Percentiles rank a stretch among this genome's conserved stretches.
Evolutionary conservation across 2,329 filamentous ascomycete species (phyloP).

Genomic region (Triangularia verruculosa): DNA sequence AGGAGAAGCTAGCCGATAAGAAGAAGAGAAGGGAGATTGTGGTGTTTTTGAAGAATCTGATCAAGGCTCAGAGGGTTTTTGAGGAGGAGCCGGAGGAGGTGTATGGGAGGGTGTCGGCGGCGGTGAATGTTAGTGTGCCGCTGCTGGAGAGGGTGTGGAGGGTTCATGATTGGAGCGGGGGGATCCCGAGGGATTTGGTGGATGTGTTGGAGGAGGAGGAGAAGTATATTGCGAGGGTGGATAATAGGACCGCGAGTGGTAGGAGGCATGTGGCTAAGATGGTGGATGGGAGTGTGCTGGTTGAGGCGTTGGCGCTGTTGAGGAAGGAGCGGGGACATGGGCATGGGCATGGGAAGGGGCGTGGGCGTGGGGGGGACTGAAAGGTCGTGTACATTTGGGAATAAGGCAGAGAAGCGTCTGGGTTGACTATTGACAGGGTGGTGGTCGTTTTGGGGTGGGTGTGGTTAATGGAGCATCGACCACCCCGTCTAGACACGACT

Average conservation of each 20-base stretch:
- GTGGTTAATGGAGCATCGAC: not conserved
- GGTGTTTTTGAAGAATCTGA: conserved; percentile 31
- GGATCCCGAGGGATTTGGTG: conserved; percentile 28
- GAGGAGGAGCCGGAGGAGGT: conserved; percentile 28
- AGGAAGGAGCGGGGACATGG: not conserved
- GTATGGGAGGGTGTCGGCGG: conserved; percentile 27
- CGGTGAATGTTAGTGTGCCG: conserved; percentile 24
- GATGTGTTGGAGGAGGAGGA: conserved; percentile 31
- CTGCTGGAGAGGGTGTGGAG: conserved; percentile 30
- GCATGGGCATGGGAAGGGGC: not conserved
- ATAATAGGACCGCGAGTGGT: conserved; percentile 16
- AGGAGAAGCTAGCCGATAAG: conserved; percentile 32
- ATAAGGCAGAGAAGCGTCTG: not conserved
- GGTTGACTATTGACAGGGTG: not conserved
- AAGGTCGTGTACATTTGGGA: not conserved
- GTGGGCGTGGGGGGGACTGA: not conserved
- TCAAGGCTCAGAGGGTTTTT: conserved; percentile 32
- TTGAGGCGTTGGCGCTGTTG: conserved; percentile 15
- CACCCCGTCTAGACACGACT: not conserved
- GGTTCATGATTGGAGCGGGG: conserved; percentile 31
- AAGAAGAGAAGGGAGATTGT: conserved; percentile 32
- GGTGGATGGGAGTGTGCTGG: conserved; percentile 26
- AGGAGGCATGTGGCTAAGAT: conserved; percentile 24
- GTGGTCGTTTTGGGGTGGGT: not conserved
- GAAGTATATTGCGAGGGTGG: conserved; percentile 25